Evolutionary conservation across 2,329 filamentous ascomycete genomes (phyloP), one percentile per base, ranked within the genome.

Genomic region (Seiridium unicorne): DNA sequence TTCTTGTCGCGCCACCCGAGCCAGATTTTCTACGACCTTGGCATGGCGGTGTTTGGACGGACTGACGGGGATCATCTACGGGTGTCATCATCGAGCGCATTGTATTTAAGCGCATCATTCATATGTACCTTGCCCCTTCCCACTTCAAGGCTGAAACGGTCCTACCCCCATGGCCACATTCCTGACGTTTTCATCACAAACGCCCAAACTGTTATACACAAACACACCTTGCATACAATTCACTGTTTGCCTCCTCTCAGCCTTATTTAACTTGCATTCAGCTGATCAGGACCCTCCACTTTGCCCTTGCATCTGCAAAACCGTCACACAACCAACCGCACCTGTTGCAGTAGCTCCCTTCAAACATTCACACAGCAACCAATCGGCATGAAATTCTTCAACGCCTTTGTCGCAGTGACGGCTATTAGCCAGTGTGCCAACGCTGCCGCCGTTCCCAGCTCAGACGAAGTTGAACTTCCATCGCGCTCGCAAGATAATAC

Each of bases 311-410:
- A 42, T 42, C 46, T 18, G 18, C 13, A 18, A 7, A 48, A 48
- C 8, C 38, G 38, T 42, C 7, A 42, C 38, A 42, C 38, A 42
- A 42, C 40, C 8, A 9, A 9, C 9, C 40, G 40, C 40, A 44
- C n/a, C 40, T 44, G 40, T 48, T 31, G 26, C n/a, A 48, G 8
- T n/a, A 26, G 18, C 18, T 26, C 18, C 46, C 18, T 44, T 13
- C 11, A 13, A n/a, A 32, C 34, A 53, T 8, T 13, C 49, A 53
- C 34, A 9, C 34, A 48, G 46, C 46, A 13, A 54, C 51, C 34
- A 44, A 31, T 34, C 36, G 44, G 13, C 42, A 73, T 73, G 71
- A 72, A 69, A 64, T n/a, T 64, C 31, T 62, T 62, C 6, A 63
- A 64, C 61, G 31, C 66, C 8, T 10, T 73, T 35, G 35, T 70